Base-by-base conservation (phyloP, 164 flowering plant genomes). In the Annona squamosa region DNA sequence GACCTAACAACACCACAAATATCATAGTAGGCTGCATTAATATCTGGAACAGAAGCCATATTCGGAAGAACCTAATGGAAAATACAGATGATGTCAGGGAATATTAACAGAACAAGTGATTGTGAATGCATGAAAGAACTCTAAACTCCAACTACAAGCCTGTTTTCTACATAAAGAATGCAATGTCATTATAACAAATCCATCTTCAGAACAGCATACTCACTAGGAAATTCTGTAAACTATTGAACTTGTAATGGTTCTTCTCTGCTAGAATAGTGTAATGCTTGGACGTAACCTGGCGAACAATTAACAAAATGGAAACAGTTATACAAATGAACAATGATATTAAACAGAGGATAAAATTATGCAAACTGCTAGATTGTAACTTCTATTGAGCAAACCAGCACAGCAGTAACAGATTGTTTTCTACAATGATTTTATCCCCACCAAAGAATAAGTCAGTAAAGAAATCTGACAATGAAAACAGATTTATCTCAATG, bases 41-140 rank as follows among this genome's bases (percentile, higher is more conserved):
- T 89, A 77, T 93, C 97, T 52, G 83, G 81, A 74, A 96, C 74
- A 63, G 95, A 89, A 79, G 97, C 93, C 98, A 93, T 96, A 77
- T 91, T 96, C 57, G 99, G 99, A 77, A 93, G 79, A 79, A 96
- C 97, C 99, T 96, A 46, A 77, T 56, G 62, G 37, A 26, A 72
- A 26, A 72, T 12, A 59, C 63, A 59, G 13, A 73, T 46, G 4
- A 26, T 12, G 19, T 44, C 18, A 63, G 12, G 42, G 2, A 48
- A 52, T 5, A 48, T 46, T 26, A 41, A 45, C 42, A 42, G 72
- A n/a, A 42, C n/a, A 63, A 68, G 19, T 44, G 45, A 72, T 72
- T 42, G 12, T 1, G 45, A 72, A 77, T 42, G 12, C 2, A 1
- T 42, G 19, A 67, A 65, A 18, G 16, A 72, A 70, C 48, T 19